Evolutionary conservation across 148 eudicot species (phyloP).

Genomic region (Vaccinium vitisidaea): DNA sequence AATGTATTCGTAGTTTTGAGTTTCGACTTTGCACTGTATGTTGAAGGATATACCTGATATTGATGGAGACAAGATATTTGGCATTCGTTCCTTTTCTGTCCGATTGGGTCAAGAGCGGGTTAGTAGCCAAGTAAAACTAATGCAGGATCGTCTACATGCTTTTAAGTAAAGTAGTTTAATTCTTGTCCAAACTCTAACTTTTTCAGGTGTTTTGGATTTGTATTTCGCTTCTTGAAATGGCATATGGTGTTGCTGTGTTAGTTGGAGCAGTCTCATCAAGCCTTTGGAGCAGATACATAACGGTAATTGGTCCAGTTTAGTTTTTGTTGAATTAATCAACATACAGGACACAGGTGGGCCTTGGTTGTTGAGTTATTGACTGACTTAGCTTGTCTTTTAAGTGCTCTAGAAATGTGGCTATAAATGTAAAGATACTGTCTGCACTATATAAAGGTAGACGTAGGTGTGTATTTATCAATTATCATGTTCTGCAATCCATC

Average conservation of each 20-base stretch:
- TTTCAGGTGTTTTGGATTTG: constrained; percentile 97
- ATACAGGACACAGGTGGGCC: background rate
- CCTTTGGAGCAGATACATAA: constrained; percentile 78
- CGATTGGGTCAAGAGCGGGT: constrained; percentile 93
- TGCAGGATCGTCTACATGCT: constrained; percentile 14
- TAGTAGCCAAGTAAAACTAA: constrained; percentile 24
- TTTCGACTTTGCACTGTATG: constrained; percentile 10
- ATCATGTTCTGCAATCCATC: background rate
- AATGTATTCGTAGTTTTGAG: background rate
- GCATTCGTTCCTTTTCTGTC: constrained; percentile 89
- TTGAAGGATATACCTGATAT: constrained; percentile 96
- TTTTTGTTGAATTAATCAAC: background rate
- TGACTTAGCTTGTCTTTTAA: background rate
- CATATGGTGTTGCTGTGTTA: constrained; percentile 81
- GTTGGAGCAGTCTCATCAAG: constrained; percentile 77
- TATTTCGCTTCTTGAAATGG: constrained; percentile 81
- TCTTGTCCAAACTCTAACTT: background rate
- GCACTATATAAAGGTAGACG: background rate
- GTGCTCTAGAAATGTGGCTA: background rate
- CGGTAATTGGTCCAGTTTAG: constrained; percentile 40
- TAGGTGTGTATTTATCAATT: background rate
- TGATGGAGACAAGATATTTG: constrained; percentile 91
- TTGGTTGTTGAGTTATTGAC: background rate
- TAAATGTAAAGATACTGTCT: background rate
- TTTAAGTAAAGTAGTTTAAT: background rate